Evolutionary conservation across 164 flowering plant genomes (phyloP).

Genomic region (Litsea cubeba): DNA sequence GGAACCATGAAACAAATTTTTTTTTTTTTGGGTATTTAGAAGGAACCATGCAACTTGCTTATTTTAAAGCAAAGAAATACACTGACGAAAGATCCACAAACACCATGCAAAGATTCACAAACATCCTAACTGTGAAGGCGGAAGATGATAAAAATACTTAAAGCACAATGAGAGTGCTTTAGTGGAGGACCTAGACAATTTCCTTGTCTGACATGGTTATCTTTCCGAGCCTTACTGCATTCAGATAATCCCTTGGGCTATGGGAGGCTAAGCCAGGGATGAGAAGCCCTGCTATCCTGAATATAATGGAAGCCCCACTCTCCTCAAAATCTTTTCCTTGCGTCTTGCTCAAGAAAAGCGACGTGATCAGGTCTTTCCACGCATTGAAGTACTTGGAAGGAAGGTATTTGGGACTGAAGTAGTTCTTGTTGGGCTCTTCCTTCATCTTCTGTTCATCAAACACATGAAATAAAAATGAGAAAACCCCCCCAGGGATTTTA

Average conservation of each 20-base stretch:
- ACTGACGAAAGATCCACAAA: no score
- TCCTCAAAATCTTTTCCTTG: constrained; percentile 19
- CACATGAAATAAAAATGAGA: no score
- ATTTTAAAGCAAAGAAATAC: no score
- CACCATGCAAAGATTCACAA: no score
- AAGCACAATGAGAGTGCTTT: no score
- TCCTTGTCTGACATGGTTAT: not conserved
- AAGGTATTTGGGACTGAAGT: not conserved
- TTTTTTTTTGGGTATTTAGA: no score
- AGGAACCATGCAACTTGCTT: no score
- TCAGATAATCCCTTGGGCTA: constrained; percentile 23
- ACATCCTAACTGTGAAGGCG: no score
- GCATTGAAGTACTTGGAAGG: not conserved
- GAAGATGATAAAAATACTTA: no score
- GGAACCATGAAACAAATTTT: no score
- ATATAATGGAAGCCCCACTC: not conserved
- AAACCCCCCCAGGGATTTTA: no score
- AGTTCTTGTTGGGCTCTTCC: not conserved
- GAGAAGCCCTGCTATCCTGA: constrained; percentile 10
- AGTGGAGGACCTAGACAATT: not conserved
- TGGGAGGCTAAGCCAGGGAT: constrained; percentile 20
- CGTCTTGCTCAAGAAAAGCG: not conserved
- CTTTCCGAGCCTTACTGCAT: constrained; percentile 13
- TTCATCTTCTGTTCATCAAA: not conserved
- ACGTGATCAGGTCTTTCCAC: not conserved